These are phyloP conservation scores for Apophysomyces variabilis DNA, from an alignment of 371 early-diverging fungal species.

Conservation along the genomic window DNA sequence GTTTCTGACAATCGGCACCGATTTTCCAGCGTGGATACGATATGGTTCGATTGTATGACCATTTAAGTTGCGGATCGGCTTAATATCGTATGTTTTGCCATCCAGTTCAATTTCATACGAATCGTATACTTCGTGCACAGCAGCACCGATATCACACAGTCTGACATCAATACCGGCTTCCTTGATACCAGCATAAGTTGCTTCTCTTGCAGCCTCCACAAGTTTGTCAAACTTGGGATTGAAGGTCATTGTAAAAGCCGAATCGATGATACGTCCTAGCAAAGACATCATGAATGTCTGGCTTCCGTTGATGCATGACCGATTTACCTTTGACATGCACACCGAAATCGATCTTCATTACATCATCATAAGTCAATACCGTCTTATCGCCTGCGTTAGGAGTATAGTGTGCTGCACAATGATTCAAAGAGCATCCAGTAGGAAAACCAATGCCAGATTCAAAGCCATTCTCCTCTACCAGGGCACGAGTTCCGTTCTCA, in stretches of 20 bases:
- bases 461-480: conserved; percentile 93
- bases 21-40: conserved; percentile 97
- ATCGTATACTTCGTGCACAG: conserved; percentile 97
- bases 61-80: conserved; percentile 96
- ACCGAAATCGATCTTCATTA: conserved; percentile 99
- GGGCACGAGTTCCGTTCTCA: conserved; percentile 93
- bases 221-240: conserved; percentile 93
- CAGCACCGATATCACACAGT: conserved; percentile 97
- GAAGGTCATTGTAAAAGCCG: conserved; percentile 97
- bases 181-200: conserved; percentile 97
- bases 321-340: conserved; percentile 90
- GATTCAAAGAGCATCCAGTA: conserved; percentile 97
- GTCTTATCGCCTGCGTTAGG: conserved; percentile 97
- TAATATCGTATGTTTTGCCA: conserved; percentile 94
- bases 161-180: conserved; percentile 98
- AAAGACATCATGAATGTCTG: background rate
- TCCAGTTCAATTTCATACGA: conserved; percentile 97
- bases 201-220: conserved; percentile 93
- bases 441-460: conserved; percentile 98
- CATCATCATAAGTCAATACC: conserved; percentile 92
- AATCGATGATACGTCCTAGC: conserved; percentile 93
- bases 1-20: conserved; percentile 94
- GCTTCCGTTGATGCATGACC: background rate
- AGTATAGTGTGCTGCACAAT: conserved; percentile 99
- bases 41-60: conserved; percentile 98